Evolutionary conservation across 2,329 filamentous ascomycete genomes (phyloP), one percentile per base, ranked within the genome.

Genomic region (Fusarium secorum): DNA sequence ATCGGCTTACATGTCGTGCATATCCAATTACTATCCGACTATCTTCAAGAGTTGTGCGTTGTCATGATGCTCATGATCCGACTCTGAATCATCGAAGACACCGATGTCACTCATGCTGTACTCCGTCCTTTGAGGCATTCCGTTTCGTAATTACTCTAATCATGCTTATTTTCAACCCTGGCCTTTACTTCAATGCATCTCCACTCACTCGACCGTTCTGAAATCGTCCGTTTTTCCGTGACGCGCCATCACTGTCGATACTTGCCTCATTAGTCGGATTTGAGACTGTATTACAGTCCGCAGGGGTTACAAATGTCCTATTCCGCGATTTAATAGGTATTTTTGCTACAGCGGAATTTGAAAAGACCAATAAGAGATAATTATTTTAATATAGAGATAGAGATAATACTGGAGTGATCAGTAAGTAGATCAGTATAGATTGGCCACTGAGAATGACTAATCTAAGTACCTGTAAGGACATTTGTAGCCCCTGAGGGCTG

Each of bases 231-330:
- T 60, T 59, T 62, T 56, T 66, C 60, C 45, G 53, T 42, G 54
- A 66, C 57, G 55, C 56, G 60, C 48, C 65, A 66, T 63, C 53
- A 52, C 33, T 58, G 73, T 60, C 64, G 71, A 75, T 75, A 61
- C 66, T 60, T 75, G 48, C 71, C 73, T 54, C 18, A 60, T 69
- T 44, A 28, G 60, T 48, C 22, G 17, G 26, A 17, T 35, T 54
- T 18, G 18, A 22, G 9, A 22, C 46, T 67, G 32, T 26, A 56
- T 56, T 38, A n/a, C n/a, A n/a, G n/a, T n/a, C n/a, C n/a, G n/a
- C n/a, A n/a, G n/a, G n/a, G n/a, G n/a, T n/a, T n/a, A n/a, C n/a
- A n/a, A n/a, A n/a, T n/a, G n/a, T n/a, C n/a, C n/a, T n/a, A n/a
- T n/a, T n/a, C n/a, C n/a, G n/a, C n/a, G n/a, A n/a, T n/a, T n/a